Percentiles rank a stretch among this genome's conserved stretches.
These are phyloP conservation scores for Tolypocladium guangdongense DNA, from an alignment of 2,329 filamentous ascomycete species.

Conservation along the genomic window DNA sequence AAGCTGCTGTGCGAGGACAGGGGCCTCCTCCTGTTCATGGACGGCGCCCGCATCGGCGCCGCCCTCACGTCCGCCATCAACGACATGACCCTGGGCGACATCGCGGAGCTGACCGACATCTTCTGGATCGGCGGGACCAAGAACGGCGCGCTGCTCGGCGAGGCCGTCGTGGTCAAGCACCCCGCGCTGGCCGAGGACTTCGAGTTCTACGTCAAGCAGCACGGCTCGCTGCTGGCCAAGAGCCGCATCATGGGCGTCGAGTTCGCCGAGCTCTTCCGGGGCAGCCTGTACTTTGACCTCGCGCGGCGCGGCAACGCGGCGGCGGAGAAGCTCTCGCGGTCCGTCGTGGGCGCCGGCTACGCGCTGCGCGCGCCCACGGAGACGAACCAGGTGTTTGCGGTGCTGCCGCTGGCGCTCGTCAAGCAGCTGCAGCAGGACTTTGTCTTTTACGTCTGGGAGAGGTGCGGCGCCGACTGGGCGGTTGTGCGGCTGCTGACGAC, in stretches of 20 bases:
- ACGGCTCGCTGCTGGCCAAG: slow-evolving; percentile 38
- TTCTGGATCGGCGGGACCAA: slow-evolving; percentile 46
- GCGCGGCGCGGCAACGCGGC: slow-evolving; percentile 32
- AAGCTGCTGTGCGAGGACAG: slow-evolving; percentile 30
- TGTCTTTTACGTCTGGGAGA: slow-evolving; percentile 37
- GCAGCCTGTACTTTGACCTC: slow-evolving; percentile 33
- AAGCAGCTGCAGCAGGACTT: slow-evolving; percentile 29
- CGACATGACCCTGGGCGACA: slow-evolving; percentile 31
- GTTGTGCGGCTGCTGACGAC: slow-evolving; percentile 37
- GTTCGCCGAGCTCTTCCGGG: slow-evolving; percentile 36
- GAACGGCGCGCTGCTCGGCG: slow-evolving; percentile 37
- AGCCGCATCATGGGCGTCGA: slow-evolving; percentile 36
- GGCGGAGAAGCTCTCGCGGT: slow-evolving; percentile 30
- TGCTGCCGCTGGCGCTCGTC: slow-evolving; percentile 27
- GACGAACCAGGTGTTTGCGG: slow-evolving; percentile 41
- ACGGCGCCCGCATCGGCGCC: slow-evolving; percentile 34
- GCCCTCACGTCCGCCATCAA: slow-evolving; percentile 31
- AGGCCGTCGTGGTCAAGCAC: slow-evolving; percentile 37
- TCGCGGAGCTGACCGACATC: slow-evolving; percentile 36
- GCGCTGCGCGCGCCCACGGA: slow-evolving; percentile 31
- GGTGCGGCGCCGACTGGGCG: slow-evolving; percentile 23
- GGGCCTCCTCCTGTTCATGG: slow-evolving; percentile 32
- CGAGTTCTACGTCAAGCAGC: slow-evolving; percentile 40
- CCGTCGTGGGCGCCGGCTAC: slow-evolving; percentile 31
- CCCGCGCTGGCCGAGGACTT: slow-evolving; percentile 30